Conservation (phyloP, 164 flowering plant genomes). For the Warburgia ugandensis region DNA sequence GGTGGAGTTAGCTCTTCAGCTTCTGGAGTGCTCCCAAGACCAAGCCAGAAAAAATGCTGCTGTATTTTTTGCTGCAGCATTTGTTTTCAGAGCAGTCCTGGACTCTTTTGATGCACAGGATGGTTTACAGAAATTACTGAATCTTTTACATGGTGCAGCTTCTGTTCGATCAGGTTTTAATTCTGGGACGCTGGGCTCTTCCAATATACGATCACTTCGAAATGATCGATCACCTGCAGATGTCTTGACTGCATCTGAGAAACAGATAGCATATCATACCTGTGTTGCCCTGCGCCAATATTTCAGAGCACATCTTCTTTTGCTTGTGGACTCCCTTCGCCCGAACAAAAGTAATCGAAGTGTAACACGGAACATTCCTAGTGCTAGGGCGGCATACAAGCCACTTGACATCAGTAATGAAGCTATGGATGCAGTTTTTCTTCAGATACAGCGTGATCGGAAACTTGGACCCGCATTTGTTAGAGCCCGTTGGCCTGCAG, state of each 20-base stretch:
- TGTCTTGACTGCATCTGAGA: slow-evolving; percentile 77
- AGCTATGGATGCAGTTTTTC: slow-evolving; percentile 79
- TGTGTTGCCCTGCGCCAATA: slow-evolving; percentile 92
- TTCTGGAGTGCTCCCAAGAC: slow-evolving; percentile 84
- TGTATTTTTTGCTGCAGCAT: slow-evolving; percentile 79
- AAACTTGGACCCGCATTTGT: slow-evolving; percentile 93
- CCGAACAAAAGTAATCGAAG: slow-evolving; percentile 73
- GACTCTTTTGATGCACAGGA: slow-evolving; percentile 93
- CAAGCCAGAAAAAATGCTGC: slow-evolving; percentile 91
- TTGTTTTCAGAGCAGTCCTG: slow-evolving; percentile 81
- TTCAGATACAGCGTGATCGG: slow-evolving; percentile 84
- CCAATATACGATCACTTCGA: slow-evolving; percentile 46
- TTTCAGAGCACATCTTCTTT: slow-evolving; percentile 87
- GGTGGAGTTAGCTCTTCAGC: slow-evolving; percentile 86
- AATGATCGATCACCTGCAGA: slow-evolving; percentile 80
- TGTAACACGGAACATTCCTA: slow-evolving; percentile 53
- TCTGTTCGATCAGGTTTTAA: slow-evolving; percentile 78
- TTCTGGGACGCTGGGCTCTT: slow-evolving; percentile 46
- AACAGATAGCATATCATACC: slow-evolving; percentile 90
- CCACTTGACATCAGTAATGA: slow-evolving; percentile 95
- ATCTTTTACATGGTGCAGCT: slow-evolving; percentile 75
- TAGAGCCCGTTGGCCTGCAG: slow-evolving; percentile 80
- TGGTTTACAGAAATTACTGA: slow-evolving; percentile 67
- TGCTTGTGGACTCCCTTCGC: slow-evolving; percentile 89
- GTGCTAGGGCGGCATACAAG: slow-evolving; percentile 78